Evolutionary conservation across 768 basidiomycete genomes (phyloP).

Genomic region (Lactifluus piperatus): DNA sequence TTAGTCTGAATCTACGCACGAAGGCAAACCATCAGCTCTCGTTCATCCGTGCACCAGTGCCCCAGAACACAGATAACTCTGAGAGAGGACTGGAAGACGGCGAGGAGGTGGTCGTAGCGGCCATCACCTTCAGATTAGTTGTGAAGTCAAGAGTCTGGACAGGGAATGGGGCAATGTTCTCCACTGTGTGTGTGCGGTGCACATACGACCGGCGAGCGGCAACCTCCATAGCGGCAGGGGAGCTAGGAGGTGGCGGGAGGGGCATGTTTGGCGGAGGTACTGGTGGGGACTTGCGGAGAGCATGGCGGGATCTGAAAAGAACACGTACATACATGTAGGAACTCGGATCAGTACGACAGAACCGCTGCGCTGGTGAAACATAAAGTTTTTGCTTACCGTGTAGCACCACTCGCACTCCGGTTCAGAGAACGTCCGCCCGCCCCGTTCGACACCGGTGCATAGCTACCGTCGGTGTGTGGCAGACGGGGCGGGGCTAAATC

Average conservation of each 20-base stretch:
- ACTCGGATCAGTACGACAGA: not conserved
- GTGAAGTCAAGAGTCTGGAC: not conserved
- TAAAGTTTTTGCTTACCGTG: slow-evolving; percentile 10
- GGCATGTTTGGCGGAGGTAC: slow-evolving; percentile 17
- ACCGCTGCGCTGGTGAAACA: too few species aligned
- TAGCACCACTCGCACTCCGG: slow-evolving; percentile 7
- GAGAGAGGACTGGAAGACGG: not conserved
- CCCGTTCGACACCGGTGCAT: not conserved
- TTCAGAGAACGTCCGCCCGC: slow-evolving; percentile 10
- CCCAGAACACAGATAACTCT: not conserved
- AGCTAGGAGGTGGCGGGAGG: slow-evolving; percentile 7
- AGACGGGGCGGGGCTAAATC: not conserved
- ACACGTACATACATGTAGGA: not conserved
- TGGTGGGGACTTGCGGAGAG: slow-evolving; percentile 16
- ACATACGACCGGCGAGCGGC: slow-evolving; percentile 9
- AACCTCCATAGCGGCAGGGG: not conserved
- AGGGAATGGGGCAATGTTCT: slow-evolving; percentile 8
- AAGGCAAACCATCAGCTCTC: slow-evolving; percentile 1
- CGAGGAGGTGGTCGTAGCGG: not conserved
- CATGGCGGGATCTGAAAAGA: slow-evolving; percentile 11
- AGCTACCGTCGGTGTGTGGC: not conserved
- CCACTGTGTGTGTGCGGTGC: slow-evolving; percentile 6
- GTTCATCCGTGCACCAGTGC: slow-evolving; percentile 1
- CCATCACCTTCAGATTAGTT: slow-evolving; percentile 3
- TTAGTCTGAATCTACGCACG: not conserved